Conservation (phyloP, 257 asterid species). For the Galeopsis tetrahit region DNA sequence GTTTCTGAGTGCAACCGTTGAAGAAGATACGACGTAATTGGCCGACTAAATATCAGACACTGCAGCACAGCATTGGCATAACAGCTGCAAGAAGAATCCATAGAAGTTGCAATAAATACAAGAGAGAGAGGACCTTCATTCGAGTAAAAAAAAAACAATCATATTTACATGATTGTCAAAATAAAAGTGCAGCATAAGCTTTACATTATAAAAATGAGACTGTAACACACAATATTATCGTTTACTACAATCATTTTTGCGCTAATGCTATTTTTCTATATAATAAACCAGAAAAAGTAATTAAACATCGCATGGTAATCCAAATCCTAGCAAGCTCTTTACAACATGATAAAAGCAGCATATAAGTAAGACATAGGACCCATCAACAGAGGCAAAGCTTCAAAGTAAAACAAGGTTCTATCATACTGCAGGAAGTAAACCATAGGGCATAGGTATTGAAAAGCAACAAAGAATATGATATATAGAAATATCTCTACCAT, state of each 20-base stretch:
- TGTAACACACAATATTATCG: neutral
- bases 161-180: neutral
- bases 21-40: constrained; percentile 57
- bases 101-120: constrained; percentile 23
- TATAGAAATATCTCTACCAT: constrained; percentile 9
- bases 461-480: constrained; percentile 10
- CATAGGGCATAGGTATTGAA: constrained; percentile 4
- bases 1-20: constrained; percentile 62
- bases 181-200: constrained; percentile 1
- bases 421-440: constrained; percentile 27
- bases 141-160: constrained; percentile 1
- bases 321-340: neutral
- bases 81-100: constrained; percentile 53
- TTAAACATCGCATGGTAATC: neutral
- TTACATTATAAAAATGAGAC: constrained; percentile 8
- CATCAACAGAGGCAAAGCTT: constrained; percentile 18
- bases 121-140: constrained; percentile 9
- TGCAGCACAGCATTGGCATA: constrained; percentile 77
- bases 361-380: constrained; percentile 1
- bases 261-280: neutral
- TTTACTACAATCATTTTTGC: neutral
- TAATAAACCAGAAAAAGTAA: neutral
- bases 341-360: constrained; percentile 1
- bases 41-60: constrained; percentile 64
- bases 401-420: neutral